These are phyloP conservation scores for Suillus decipiens DNA, from an alignment of 768 basidiomycete species.

Conservation along the genomic window DNA sequence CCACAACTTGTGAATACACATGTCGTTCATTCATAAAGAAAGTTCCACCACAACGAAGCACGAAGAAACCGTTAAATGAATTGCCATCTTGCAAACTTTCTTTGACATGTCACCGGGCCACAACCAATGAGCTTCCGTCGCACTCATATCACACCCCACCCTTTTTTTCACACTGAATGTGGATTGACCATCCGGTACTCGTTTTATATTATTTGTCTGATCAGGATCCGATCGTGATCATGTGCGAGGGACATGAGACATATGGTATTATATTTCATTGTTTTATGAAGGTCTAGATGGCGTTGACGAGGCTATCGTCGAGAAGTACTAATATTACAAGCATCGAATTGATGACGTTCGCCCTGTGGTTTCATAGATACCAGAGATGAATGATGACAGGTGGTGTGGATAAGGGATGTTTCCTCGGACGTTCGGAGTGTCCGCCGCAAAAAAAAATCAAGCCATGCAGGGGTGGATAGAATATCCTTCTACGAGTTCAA, in stretches of 20 bases:
- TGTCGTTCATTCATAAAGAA: neutral
- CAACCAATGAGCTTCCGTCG: neutral
- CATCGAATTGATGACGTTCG: neutral
- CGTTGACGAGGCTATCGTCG: neutral
- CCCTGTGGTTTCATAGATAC: constrained; percentile 4
- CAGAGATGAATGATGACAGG: constrained; percentile 8
- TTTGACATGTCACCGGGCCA: constrained; percentile 1
- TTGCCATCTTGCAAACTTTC: constrained; percentile 2
- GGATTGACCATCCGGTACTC: neutral
- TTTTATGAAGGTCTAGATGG: neutral
- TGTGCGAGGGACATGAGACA: constrained; percentile 1
- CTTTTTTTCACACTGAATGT: constrained; percentile 1
- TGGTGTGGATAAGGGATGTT: constrained; percentile 7
- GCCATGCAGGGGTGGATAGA: neutral
- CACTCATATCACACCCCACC: neutral
- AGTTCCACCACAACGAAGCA: neutral
- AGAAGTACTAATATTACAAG: neutral
- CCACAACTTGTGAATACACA: neutral
- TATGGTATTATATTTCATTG: neutral
- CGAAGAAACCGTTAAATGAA: constrained; percentile 1
- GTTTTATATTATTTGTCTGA: neutral
- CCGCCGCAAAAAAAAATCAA: neutral
- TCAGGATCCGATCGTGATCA: constrained; percentile 7
- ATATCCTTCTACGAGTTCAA: constrained; percentile 1
- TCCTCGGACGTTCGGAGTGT: constrained; percentile 7